phyloP scores from a whole-genome alignment of 2,329 filamentous ascomycete genomes.

The Fusarium proliferatum region DNA sequence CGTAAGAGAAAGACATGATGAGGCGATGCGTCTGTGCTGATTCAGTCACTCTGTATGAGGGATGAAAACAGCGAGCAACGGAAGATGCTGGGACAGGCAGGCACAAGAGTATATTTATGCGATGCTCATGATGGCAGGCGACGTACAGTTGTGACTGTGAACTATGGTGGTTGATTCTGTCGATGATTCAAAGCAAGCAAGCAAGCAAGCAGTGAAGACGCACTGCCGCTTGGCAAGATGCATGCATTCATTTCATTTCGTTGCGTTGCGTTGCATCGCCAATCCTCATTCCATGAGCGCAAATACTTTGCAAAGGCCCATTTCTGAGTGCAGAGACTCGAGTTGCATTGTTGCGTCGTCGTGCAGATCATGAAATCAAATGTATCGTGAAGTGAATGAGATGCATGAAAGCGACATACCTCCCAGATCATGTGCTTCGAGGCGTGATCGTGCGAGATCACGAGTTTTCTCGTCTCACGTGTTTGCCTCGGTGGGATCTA shows the following conservation, averaged over 20 bases:
- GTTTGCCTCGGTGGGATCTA: constrained; percentile 55
- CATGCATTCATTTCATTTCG: neutral
- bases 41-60: constrained; percentile 37
- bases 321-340: neutral
- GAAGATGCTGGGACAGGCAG: neutral
- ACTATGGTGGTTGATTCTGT: neutral
- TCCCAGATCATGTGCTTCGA: constrained; percentile 58
- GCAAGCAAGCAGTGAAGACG: neutral
- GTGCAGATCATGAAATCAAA: constrained; percentile 24
- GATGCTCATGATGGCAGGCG: constrained; percentile 13
- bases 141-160: constrained; percentile 6
- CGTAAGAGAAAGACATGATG: neutral
- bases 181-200: constrained; percentile 1
- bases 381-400: constrained; percentile 39
- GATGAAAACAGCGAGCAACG: constrained; percentile 7
- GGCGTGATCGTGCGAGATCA: constrained; percentile 52
- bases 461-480: constrained; percentile 59
- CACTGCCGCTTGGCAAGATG: constrained; percentile 32
- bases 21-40: constrained; percentile 29
- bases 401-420: constrained; percentile 54
- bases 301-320: constrained; percentile 8
- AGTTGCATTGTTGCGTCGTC: neutral
- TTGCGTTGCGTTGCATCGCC: neutral
- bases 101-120: constrained; percentile 2
- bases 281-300: neutral